Evolutionary conservation across 345 rosid species (phyloP), one percentile per base, ranked within the genome.

Genomic region (Pugionium cornutum): DNA sequence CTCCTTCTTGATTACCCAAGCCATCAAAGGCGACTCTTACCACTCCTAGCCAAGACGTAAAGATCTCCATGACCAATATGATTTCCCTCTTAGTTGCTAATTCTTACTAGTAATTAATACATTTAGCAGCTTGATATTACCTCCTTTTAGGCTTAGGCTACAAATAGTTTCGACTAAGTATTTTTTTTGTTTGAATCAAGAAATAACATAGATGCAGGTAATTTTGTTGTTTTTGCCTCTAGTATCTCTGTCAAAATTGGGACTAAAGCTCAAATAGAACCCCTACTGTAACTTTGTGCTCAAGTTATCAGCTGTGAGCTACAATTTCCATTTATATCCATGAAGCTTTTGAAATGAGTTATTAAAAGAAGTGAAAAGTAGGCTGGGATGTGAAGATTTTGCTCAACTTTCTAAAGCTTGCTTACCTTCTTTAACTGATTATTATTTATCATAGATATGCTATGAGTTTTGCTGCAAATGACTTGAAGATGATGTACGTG

Each of bases 21-120:
- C 79, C 91, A 92, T 80, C 98, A 89, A 77, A 77, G 92, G 43
- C 84, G 98, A 55, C 87, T 92, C 64, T 73, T 92, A 70, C 98
- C 98, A 54, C 97, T 89, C 44, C 83, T 92, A 78, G 97, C 96
- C 31, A 92, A 89, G 83, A 85, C 86, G 97, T 88, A 78, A 81
- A 94, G 45, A 42, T 66, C 61, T 53, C 2, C 18, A 26, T 7
- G 37, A 67, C 32, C 34, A 2, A 36, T 32, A 37, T 48, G 34
- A 40, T 41, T 5, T 7, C 56, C 48, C 54, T 66, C 29, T 53
- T 32, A 40, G 53, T 10, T 42, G 4, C 4, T 57, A 5, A n/a
- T 1, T 26, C 54, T 39, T 2, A 27, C 61, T n/a, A 25, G 33
- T 55, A 10, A 41, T 58, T 32, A 3, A 45, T 43, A 31, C 43